Evolutionary conservation across 164 flowering plant genomes (phyloP).

Genomic region (Brasenia schreberi): DNA sequence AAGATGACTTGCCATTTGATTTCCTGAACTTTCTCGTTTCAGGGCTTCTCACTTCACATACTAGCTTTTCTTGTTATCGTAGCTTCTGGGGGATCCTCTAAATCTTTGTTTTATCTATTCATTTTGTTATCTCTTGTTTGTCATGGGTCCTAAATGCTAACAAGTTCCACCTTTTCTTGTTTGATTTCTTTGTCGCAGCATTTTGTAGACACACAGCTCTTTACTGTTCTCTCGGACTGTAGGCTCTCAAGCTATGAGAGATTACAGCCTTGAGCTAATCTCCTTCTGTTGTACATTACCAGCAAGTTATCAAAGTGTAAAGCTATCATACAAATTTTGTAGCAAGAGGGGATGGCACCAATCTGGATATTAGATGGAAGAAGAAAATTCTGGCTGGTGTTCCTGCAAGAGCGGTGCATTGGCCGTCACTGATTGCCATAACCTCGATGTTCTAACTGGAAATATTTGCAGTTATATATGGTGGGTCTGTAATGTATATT

Average conservation of each 20-base stretch:
- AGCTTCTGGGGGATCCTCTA: background rate
- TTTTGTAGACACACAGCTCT: conserved; percentile 79
- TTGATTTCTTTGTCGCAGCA: conserved; percentile 25
- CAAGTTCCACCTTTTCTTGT: background rate
- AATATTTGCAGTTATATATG: no score
- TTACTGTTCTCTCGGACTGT: conserved; percentile 61
- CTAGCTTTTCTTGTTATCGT: background rate
- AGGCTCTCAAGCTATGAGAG: conserved; percentile 54
- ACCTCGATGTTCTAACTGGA: no score
- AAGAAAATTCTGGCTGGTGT: no score
- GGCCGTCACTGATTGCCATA: no score
- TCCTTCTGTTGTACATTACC: background rate
- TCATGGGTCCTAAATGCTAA: background rate
- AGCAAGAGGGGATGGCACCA: no score
- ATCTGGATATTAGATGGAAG: no score
- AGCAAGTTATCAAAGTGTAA: background rate
- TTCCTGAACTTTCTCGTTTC: background rate
- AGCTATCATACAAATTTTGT: no score
- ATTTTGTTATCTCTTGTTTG: background rate
- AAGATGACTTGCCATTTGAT: background rate
- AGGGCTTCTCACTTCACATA: background rate
- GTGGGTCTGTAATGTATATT: no score
- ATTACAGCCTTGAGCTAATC: conserved; percentile 14
- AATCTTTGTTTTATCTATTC: background rate
- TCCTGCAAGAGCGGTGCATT: no score